Conservation (phyloP, 768 basidiomycete species). For the Peribolospora kevripleyi region DNA sequence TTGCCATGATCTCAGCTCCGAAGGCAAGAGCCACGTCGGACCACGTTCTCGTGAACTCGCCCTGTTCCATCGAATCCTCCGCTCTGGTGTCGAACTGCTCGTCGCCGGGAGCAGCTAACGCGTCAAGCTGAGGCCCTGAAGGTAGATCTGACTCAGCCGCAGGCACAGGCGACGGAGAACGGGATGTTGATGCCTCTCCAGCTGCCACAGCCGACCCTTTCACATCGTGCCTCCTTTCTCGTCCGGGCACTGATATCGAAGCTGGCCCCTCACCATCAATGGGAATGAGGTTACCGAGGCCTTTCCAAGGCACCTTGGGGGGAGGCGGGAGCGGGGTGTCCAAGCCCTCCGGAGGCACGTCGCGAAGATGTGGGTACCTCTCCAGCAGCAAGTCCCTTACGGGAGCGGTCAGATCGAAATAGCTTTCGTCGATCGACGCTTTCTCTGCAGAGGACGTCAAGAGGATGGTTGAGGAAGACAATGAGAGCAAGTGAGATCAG, state of each 20-base stretch:
- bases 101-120: no score
- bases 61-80: conserved; percentile 7
- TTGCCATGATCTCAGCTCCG: conserved; percentile 64
- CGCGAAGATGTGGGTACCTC: conserved; percentile 43
- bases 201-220: no score
- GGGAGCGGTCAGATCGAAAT: conserved; percentile 66
- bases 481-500: background rate
- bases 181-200: no score
- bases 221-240: background rate
- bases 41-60: conserved; percentile 33
- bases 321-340: conserved; percentile 59
- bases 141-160: no score
- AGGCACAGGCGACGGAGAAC: no score
- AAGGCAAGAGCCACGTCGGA: conserved; percentile 76
- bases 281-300: conserved; percentile 39
- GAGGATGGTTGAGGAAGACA: background rate
- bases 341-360: conserved; percentile 22
- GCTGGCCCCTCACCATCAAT: background rate
- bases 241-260: no score
- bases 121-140: no score
- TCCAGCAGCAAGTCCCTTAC: conserved; percentile 51
- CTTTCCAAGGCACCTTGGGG: conserved; percentile 36
- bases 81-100: background rate
- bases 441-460: conserved; percentile 39
- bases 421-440: conserved; percentile 92